phyloP scores from a whole-genome alignment of 345 rosid species.

The Citrus glauca region DNA sequence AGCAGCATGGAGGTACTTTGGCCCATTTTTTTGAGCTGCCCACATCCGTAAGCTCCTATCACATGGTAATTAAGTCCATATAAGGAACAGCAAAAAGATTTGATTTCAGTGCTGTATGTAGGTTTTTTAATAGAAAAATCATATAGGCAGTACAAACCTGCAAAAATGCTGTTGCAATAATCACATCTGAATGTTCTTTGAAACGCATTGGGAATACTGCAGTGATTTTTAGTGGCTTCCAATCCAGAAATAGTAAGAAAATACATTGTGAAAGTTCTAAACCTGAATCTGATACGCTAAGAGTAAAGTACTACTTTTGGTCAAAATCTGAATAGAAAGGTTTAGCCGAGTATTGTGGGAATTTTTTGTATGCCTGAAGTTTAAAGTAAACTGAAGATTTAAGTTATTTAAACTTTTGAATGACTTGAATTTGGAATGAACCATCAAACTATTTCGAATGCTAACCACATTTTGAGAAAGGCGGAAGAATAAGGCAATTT shows the following conservation, averaged over 20 bases:
- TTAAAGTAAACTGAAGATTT: not conserved
- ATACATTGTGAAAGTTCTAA: not conserved
- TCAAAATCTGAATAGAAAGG: not conserved
- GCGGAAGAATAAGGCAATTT: not conserved
- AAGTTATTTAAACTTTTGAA: not conserved
- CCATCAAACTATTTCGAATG: not conserved
- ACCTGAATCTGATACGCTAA: not conserved
- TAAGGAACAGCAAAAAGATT: constrained; percentile 1
- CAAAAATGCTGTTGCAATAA: constrained; percentile 74
- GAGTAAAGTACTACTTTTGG: not conserved
- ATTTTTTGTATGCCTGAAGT: not conserved
- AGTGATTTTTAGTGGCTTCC: constrained; percentile 52
- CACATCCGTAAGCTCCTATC: constrained; percentile 74
- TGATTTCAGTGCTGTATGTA: not conserved
- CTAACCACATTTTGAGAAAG: not conserved
- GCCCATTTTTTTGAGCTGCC: constrained; percentile 65
- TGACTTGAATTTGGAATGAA: not conserved
- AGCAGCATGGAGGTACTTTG: constrained; percentile 72
- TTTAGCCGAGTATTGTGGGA: not conserved
- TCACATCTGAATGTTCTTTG: constrained; percentile 74
- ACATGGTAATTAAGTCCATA: constrained; percentile 4
- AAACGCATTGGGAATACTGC: constrained; percentile 88
- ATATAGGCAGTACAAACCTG: constrained; percentile 44
- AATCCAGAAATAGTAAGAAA: not conserved
- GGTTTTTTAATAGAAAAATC: not conserved